Conservation (phyloP, 257 asterid species). For the Solanum chaucha region DNA sequence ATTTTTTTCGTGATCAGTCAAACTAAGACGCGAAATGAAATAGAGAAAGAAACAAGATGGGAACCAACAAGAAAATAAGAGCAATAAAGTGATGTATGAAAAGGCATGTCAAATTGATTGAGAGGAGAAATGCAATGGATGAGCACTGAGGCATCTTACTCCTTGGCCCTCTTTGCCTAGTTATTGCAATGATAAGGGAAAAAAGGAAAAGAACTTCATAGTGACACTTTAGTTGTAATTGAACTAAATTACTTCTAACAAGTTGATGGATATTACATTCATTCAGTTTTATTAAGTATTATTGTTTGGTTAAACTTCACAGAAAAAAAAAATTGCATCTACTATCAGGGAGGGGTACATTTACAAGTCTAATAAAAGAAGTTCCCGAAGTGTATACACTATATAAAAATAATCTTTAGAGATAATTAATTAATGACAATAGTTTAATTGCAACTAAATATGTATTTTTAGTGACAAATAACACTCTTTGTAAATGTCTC, state of each 20-base stretch:
- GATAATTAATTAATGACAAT: too few relatives aligned
- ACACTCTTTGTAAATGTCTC: too few relatives aligned
- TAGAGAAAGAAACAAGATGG: neutral
- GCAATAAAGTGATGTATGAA: constrained; percentile 14
- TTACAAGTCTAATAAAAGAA: neutral
- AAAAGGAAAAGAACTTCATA: neutral
- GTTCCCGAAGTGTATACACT: neutral
- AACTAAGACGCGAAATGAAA: neutral
- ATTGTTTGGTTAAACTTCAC: too few relatives aligned
- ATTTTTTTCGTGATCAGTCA: neutral
- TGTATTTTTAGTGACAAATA: too few relatives aligned
- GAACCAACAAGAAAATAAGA: neutral
- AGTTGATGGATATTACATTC: neutral
- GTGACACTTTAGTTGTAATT: neutral
- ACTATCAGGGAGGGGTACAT: neutral
- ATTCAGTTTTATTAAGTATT: neutral
- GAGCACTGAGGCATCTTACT: neutral
- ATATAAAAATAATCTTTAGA: too few relatives aligned
- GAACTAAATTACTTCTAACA: neutral
- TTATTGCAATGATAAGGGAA: neutral
- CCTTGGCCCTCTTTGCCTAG: neutral
- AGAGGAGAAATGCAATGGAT: constrained; percentile 30
- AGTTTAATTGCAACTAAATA: too few relatives aligned
- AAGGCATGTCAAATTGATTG: constrained; percentile 20
- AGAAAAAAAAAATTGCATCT: too few relatives aligned